Conservation (phyloP, 495 filamentous ascomycete genomes). For the Clavariopsis aquatica region DNA sequence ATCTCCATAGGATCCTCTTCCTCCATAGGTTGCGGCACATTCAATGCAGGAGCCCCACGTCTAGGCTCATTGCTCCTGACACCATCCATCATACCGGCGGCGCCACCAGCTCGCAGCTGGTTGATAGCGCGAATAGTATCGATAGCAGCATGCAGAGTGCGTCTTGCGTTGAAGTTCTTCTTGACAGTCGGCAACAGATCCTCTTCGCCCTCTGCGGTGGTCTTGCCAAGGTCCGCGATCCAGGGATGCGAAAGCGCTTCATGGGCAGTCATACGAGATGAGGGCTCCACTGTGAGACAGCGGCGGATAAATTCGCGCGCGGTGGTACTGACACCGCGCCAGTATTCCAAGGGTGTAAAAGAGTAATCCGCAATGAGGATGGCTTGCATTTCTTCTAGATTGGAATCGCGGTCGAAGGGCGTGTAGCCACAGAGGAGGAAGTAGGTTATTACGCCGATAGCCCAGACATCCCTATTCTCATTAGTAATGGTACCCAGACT, state of each 20-base stretch:
- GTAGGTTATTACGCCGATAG: conserved; percentile 84
- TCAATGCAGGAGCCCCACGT: conserved; percentile 41
- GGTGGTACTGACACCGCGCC: conserved; percentile 83
- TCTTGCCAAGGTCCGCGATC: conserved; percentile 58
- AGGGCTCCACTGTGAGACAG: conserved; percentile 87
- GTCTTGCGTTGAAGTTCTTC: conserved; percentile 98
- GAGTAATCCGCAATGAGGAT: conserved; percentile 94
- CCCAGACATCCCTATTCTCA: conserved; percentile 67
- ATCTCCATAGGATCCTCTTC: conserved; percentile 51
- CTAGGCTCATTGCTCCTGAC: conserved; percentile 65
- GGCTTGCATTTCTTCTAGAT: conserved; percentile 99
- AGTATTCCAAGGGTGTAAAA: conserved; percentile 95
- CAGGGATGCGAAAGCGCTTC: conserved; percentile 88
- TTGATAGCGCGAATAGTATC: conserved; percentile 98
- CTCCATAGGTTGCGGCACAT: conserved; percentile 34
- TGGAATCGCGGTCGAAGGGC: conserved; percentile 94
- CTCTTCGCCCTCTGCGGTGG: conserved; percentile 49
- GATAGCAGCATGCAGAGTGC: conserved; percentile 93
- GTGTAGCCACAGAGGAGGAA: conserved; percentile 98
- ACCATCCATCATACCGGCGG: conserved; percentile 77
- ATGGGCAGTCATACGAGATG: conserved; percentile 87
- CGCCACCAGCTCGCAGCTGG: conserved; percentile 84
- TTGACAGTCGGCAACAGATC: conserved; percentile 91
- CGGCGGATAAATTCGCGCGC: conserved; percentile 87
- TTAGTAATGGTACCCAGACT: conserved; percentile 13